Evolutionary conservation across 148 eudicot species (phyloP).

Genomic region (Cornus kousa): DNA sequence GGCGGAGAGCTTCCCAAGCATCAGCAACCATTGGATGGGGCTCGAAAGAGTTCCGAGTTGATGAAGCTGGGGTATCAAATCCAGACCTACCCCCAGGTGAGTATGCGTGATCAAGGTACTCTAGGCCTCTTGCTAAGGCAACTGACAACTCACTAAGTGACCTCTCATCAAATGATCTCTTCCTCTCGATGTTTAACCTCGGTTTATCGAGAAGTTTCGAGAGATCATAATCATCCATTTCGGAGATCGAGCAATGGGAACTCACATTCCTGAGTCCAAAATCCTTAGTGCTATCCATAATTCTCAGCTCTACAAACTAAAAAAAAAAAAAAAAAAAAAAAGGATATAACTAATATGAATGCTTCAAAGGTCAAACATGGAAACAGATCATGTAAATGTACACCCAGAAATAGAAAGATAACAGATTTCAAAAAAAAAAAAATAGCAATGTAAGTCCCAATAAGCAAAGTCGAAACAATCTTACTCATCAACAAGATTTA

Average conservation of each 20-base stretch:
- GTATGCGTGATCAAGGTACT: conserved; percentile 62
- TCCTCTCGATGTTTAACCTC: conserved; percentile 74
- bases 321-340: conserved; percentile 8
- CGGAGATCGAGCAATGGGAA: conserved; percentile 82
- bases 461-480: neutral
- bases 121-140: conserved; percentile 74
- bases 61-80: conserved; percentile 86
- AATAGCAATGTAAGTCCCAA: neutral
- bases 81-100: conserved; percentile 88
- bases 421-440: neutral
- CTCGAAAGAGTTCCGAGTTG: conserved; percentile 83
- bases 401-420: conserved; percentile 11
- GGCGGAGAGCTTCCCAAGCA: conserved; percentile 96
- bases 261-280: conserved; percentile 70
- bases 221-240: conserved; percentile 83
- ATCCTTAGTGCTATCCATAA: conserved; percentile 48
- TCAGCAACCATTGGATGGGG: conserved; percentile 99
- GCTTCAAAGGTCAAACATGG: neutral
- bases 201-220: conserved; percentile 86
- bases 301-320: conserved; percentile 20
- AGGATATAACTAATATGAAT: neutral
- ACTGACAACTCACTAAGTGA: conserved; percentile 87
- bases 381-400: neutral
- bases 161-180: conserved; percentile 96
- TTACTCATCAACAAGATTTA: neutral